Percentiles rank a stretch among this genome's conserved stretches.
phyloP scores from a whole-genome alignment of 2,329 filamentous ascomycete species.

The Talaromyces piceae region DNA sequence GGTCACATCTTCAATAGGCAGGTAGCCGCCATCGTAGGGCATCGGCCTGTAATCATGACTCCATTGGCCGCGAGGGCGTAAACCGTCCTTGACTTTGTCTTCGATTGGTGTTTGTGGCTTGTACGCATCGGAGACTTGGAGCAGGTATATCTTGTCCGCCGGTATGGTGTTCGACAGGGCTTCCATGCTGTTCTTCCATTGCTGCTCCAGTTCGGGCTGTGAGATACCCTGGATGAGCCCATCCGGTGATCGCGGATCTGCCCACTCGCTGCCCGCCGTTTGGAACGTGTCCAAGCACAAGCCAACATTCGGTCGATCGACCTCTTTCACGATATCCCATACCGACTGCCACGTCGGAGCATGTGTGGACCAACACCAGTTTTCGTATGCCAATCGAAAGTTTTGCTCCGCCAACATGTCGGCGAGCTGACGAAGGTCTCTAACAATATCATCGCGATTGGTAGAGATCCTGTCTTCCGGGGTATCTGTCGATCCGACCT shows the following conservation, averaged over 20 bases:
- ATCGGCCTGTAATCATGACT: slow-evolving; percentile 63
- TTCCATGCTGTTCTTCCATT: slow-evolving; percentile 49
- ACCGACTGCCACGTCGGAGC: slow-evolving; percentile 62
- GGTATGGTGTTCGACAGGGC: slow-evolving; percentile 53
- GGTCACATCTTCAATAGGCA: slow-evolving; percentile 59
- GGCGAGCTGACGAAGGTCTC: slow-evolving; percentile 57
- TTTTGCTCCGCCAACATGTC: slow-evolving; percentile 52
- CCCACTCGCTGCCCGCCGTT: slow-evolving; percentile 64
- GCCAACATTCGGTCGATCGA: slow-evolving; percentile 59
- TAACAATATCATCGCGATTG: slow-evolving; percentile 46
- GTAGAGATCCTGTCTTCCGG: slow-evolving; percentile 46
- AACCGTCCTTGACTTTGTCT: slow-evolving; percentile 44
- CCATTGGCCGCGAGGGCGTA: slow-evolving; percentile 59
- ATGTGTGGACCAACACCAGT: slow-evolving; percentile 73
- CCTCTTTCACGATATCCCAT: slow-evolving; percentile 59
- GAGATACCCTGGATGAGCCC: slow-evolving; percentile 49
- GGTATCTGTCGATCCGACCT: slow-evolving; percentile 59
- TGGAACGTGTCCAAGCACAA: slow-evolving; percentile 75
- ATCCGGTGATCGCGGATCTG: slow-evolving; percentile 57
- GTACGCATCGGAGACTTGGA: slow-evolving; percentile 72
- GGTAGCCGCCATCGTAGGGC: slow-evolving; percentile 62
- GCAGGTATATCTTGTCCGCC: slow-evolving; percentile 62
- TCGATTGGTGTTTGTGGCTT: slow-evolving; percentile 51
- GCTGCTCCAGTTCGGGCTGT: slow-evolving; percentile 40
- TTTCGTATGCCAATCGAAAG: slow-evolving; percentile 65